Evolutionary conservation across 805 yeast genomes (phyloP), one percentile per base, ranked within the genome.

Genomic region (Candida patagonica): DNA sequence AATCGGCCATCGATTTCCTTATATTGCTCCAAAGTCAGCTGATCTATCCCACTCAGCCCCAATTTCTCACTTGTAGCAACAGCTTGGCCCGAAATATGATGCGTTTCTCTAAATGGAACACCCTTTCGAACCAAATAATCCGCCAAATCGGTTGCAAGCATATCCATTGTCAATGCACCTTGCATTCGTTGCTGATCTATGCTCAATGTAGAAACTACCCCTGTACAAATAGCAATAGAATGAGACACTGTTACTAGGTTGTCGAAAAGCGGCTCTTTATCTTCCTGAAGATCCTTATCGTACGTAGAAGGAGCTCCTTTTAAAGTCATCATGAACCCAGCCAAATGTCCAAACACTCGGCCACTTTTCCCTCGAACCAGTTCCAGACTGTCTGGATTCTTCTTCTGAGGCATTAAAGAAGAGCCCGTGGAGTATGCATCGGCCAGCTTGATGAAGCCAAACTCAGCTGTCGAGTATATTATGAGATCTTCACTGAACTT

Each of bases 381-480:
- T 67, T 92, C 99, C 51, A 92, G 70, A 22, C 95, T 84, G 62
- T 92, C 99, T 2, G 98, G 96, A 66, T 92, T 92, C 65, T 92
- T 92, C 78, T 92, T 92, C 65, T 92, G 98, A 19, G 99, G 99
- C 99, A 92, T 92, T 58, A 92, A 72, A 21, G 96, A 86, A 5
- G 96, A 86, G 10, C 99, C 99, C 6, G 99, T 92, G 1, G 98
- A 92, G 65, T 92, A 92, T 20, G 98, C 97, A 60, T 92, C 99
- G 9, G 96, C 94, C 38, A 88, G 74, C 60, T 84, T 78, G 47
- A 92, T 71, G 59, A 94, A 92, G 3, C 95, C 95, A 68, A 92
- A 92, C 67, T 92, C 99, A 23, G 95, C 97, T 20, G 96, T 85
- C 5, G 97, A 92, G 65, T 92, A 92, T 51, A 92, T 80, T 52